phyloP scores from a whole-genome alignment of 768 basidiomycete genomes.

The Lenzites betulinus region DNA sequence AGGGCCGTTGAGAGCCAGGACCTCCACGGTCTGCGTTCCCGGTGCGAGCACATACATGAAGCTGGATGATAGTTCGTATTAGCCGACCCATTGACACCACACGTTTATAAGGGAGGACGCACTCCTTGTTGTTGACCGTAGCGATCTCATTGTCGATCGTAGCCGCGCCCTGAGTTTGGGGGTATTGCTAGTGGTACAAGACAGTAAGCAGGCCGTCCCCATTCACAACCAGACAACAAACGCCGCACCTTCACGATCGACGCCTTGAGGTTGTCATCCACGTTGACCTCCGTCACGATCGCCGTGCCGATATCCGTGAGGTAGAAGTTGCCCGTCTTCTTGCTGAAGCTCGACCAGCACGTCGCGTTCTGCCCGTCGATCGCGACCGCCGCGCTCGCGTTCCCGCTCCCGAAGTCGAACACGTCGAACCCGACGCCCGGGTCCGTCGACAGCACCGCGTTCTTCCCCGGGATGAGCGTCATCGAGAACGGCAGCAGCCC shows the following conservation, averaged over 20 bases:
- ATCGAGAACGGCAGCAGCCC: slow-evolving; percentile 54
- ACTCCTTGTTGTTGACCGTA: slow-evolving; percentile 25
- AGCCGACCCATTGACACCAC: not conserved
- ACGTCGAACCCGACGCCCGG: slow-evolving; percentile 33
- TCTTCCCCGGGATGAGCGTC: slow-evolving; percentile 34
- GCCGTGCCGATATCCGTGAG: slow-evolving; percentile 32
- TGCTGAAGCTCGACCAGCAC: slow-evolving; percentile 35
- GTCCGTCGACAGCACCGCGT: slow-evolving; percentile 34
- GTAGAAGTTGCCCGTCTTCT: slow-evolving; percentile 36
- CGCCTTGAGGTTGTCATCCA: slow-evolving; percentile 47
- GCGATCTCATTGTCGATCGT: slow-evolving; percentile 28
- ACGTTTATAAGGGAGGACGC: not conserved
- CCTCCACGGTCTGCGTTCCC: slow-evolving; percentile 21
- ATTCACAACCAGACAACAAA: too few species aligned
- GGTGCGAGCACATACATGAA: slow-evolving; percentile 29
- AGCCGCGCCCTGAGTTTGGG: slow-evolving; percentile 15
- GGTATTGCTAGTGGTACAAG: slow-evolving; percentile 23
- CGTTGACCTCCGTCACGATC: slow-evolving; percentile 45
- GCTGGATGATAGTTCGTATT: not conserved
- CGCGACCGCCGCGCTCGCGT: slow-evolving; percentile 22
- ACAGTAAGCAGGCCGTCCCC: too few species aligned
- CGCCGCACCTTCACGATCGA: slow-evolving; percentile 44
- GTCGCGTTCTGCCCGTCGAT: slow-evolving; percentile 33
- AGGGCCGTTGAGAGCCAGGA: slow-evolving; percentile 24
- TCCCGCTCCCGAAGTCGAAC: slow-evolving; percentile 30